These are phyloP conservation scores for Schoenoplectus tabernaemontani DNA, from an alignment of 202 grass and related monocot species.

Conservation along the genomic window DNA sequence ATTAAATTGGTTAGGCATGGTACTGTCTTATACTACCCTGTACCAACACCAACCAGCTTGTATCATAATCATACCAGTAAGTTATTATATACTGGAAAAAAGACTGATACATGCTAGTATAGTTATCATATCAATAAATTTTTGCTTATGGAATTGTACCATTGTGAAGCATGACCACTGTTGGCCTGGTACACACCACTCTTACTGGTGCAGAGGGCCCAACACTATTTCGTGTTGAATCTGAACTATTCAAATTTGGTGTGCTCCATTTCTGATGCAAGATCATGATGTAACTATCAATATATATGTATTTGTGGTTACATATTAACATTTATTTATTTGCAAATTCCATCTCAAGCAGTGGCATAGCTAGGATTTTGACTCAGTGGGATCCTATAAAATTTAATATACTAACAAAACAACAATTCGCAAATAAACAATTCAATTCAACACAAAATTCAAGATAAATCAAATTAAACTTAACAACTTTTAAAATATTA, in stretches of 20 bases:
- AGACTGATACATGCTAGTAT: too few species aligned
- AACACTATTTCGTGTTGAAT: neutral
- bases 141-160: neutral
- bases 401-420: too few species aligned
- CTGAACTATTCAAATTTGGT: neutral
- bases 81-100: slow-evolving; percentile 4
- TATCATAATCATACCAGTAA: neutral
- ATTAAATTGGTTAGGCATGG: neutral
- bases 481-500: too few species aligned
- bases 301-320: neutral
- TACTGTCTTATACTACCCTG: neutral
- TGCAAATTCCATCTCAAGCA: too few species aligned
- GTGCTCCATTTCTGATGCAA: neutral
- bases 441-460: too few species aligned
- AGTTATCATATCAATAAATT: too few species aligned
- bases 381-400: too few species aligned
- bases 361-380: too few species aligned
- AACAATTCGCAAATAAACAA: too few species aligned
- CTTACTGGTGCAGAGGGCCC: neutral
- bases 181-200: neutral
- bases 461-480: too few species aligned
- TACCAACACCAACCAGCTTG: too few species aligned
- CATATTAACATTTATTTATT: too few species aligned
- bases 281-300: neutral
- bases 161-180: neutral